Percentiles rank a stretch among this genome's conserved stretches.
phyloP scores from a whole-genome alignment of 805 yeast genomes.

The Candida sithepensis region DNA sequence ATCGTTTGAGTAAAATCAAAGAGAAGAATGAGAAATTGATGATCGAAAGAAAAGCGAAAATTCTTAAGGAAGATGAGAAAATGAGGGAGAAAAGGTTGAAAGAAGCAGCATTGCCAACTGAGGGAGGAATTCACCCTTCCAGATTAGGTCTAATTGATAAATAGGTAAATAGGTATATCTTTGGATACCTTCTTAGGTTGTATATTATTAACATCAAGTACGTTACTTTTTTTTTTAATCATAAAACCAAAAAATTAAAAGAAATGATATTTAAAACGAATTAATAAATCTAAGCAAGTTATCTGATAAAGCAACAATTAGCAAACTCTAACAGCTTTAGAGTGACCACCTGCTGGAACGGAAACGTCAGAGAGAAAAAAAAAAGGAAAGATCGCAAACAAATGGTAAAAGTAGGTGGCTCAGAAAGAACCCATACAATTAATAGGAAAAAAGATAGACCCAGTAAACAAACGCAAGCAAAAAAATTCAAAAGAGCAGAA shows the following conservation, averaged over 20 bases:
- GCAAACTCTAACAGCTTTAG: neutral
- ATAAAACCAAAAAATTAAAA: too few relatives aligned
- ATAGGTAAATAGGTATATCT: neutral
- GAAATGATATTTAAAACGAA: neutral
- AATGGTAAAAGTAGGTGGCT: too few relatives aligned
- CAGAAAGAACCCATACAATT: too few relatives aligned
- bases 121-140: constrained; percentile 57
- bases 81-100: constrained; percentile 30
- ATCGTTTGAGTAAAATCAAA: constrained; percentile 64
- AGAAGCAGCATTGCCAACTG: constrained; percentile 22
- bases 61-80: constrained; percentile 43
- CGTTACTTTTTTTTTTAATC: neutral
- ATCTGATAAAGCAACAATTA: too few relatives aligned
- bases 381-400: too few relatives aligned
- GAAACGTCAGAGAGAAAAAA: neutral
- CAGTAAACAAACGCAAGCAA: too few relatives aligned
- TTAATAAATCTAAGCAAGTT: too few relatives aligned
- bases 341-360: neutral
- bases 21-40: constrained; percentile 74
- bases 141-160: constrained; percentile 49
- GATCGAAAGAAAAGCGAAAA: constrained; percentile 62
- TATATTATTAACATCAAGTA: neutral
- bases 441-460: too few relatives aligned
- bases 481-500: too few relatives aligned
- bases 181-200: neutral